Conservation (phyloP, 1,139 yeast species). For the Geotrichum restrictum region DNA sequence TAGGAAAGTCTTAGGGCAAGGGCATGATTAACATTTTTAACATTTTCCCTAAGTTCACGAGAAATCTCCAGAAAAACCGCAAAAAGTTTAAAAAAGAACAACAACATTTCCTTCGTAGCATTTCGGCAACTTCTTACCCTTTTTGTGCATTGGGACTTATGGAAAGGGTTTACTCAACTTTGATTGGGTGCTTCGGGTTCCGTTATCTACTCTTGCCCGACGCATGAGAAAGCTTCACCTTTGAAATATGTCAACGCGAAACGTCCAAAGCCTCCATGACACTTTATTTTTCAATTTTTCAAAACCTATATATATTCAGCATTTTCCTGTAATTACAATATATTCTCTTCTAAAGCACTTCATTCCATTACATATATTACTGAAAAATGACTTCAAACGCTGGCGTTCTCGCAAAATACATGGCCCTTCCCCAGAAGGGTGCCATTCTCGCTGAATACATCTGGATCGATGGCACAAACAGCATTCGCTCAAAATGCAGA, state of each 20-base stretch:
- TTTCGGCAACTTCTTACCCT: background rate
- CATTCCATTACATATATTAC: too few relatives aligned
- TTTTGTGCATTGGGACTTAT: background rate
- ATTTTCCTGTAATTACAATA: background rate
- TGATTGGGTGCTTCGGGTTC: too few relatives aligned
- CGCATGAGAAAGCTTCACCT: too few relatives aligned
- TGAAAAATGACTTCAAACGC: conserved; percentile 32
- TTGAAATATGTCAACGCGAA: too few relatives aligned
- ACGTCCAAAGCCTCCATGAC: too few relatives aligned
- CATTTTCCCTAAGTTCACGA: background rate
- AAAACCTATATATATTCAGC: background rate
- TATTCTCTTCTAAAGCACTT: background rate
- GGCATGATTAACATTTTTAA: too few relatives aligned
- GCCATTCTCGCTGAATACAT: conserved; percentile 90
- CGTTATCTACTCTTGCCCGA: too few relatives aligned
- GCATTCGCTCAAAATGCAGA: conserved; percentile 90
- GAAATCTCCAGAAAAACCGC: too few relatives aligned
- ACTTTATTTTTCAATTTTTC: too few relatives aligned
- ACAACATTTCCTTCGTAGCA: background rate
- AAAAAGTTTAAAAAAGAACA: too few relatives aligned
- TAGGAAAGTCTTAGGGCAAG: too few relatives aligned
- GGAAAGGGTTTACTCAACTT: background rate
- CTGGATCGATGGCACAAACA: conserved; percentile 95
- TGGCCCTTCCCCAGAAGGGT: conserved; percentile 81
- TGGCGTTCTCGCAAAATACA: conserved; percentile 62